Evolutionary conservation across 164 flowering plant genomes (phyloP), one percentile per base, ranked within the genome.

Genomic region (Stephania yunnanensis): DNA sequence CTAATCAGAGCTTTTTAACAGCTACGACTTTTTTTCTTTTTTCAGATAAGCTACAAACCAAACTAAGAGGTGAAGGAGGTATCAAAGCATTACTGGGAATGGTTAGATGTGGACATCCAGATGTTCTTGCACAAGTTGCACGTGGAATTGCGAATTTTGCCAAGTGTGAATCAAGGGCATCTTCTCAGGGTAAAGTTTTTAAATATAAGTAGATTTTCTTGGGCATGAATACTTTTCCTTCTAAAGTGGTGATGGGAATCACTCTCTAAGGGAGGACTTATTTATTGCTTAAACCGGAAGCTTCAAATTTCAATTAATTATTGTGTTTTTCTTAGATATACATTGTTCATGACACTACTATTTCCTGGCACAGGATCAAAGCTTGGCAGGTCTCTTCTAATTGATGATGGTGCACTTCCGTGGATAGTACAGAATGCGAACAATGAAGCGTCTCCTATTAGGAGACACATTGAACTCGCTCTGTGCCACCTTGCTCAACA

Each of bases 111-210:
- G 87, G 87, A 20, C 98, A 95, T 85, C 89, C 93, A 19, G 98
- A 95, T 75, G 99, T 95, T 73, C 95, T 93, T 80, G 93, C 99
- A 6, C 98, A 95, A 88, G 95, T 95, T 80, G 98, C 98, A 63
- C 95, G 98, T 80, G 99, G 98, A 75, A 91, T 95, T 61, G 97
- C 99, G 3, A 93, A 95, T 79, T 95, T 95, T 73, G 99, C 99
- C n/a, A 93, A 93, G 79, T 95, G 97, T 72, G 99, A 95, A 80
- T 95, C 99, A 46, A 87, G 96, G 82, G 89, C 93, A 73, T 88
- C 89, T 63, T 82, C 89, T 77, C 95, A 93, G 86, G 98, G 99
- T 93, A 82, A 61, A 61, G 1, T 61, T 7, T 71, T 55, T 66
- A 30, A n/a, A 69, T 36, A 69, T 36, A 46, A n/a, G 2, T 31